Evolutionary conservation across 2,329 filamentous ascomycete genomes (phyloP).

Genomic region (Amphichorda felina): DNA sequence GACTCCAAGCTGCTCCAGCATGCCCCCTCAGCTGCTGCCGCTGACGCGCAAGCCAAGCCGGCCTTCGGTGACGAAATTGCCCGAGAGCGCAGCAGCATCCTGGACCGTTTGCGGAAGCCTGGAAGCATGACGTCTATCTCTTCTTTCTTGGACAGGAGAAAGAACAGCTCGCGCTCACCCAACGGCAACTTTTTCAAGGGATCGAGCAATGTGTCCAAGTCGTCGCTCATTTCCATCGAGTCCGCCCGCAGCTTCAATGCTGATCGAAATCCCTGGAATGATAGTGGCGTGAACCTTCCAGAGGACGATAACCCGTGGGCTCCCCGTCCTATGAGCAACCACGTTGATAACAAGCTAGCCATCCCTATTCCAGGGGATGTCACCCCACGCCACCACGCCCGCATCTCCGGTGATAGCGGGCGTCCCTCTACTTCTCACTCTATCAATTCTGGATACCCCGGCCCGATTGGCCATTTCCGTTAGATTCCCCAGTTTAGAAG

Average conservation of each 20-base stretch:
- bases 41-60: slow-evolving; percentile 80
- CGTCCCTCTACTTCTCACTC: slow-evolving; percentile 92
- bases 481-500: slow-evolving; percentile 44
- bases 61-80: slow-evolving; percentile 73
- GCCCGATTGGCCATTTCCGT: slow-evolving; percentile 82
- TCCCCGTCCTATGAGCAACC: slow-evolving; percentile 52
- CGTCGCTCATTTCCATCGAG: slow-evolving; percentile 90
- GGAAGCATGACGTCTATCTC: slow-evolving; percentile 90
- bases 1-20: slow-evolving; percentile 94
- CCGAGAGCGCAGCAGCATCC: slow-evolving; percentile 70
- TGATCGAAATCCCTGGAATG: slow-evolving; percentile 96
- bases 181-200: slow-evolving; percentile 85
- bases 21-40: slow-evolving; percentile 60
- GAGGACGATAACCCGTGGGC: slow-evolving; percentile 71
- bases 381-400: slow-evolving; percentile 72
- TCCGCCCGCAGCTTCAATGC: slow-evolving; percentile 82
- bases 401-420: slow-evolving; percentile 81
- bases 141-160: slow-evolving; percentile 90
- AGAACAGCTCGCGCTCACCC: slow-evolving; percentile 82
- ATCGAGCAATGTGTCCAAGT: slow-evolving; percentile 82
- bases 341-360: slow-evolving; percentile 49
- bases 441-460: slow-evolving; percentile 91
- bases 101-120: slow-evolving; percentile 88
- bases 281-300: slow-evolving; percentile 86
- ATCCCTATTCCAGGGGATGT: slow-evolving; percentile 66